Evolutionary conservation across 2,329 filamentous ascomycete genomes (phyloP), one percentile per base, ranked within the genome.

Genomic region (Sporothrix sp.): DNA sequence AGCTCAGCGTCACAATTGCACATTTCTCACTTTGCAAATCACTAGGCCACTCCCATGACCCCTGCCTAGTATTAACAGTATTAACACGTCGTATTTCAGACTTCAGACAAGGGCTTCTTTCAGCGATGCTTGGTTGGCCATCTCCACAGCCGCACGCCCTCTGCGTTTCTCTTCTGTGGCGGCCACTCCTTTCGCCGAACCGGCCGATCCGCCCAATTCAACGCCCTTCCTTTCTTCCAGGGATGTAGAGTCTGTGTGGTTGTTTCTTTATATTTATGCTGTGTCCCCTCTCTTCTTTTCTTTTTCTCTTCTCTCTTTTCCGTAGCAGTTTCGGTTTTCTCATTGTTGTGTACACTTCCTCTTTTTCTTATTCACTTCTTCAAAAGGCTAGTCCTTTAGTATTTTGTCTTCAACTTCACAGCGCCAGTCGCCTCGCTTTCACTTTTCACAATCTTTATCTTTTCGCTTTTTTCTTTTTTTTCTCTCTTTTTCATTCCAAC

Each of bases 381-480:
- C 60, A 50, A 56, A 49, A 71, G 72, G 72, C 72, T 71, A 73
- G 72, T 68, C 72, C 72, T 75, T 57, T 53, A 32, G 37, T 37
- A 44, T 61, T 59, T 61, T 50, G 60, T 51, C 58, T 23, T 25
- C 47, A 51, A 51, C 35, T 37, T 33, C 7, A 51, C 46, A 71
- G 71, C 71, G 71, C 71, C 28, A 73, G 71, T 66, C 71, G 72
- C 72, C n/a, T n/a, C n/a, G n/a, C n/a, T n/a, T n/a, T n/a, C n/a
- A n/a, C 51, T 53, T 53, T 59, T 64, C 60, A 59, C 59, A 66
- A 2, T 56, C 51, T 59, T 60, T 52, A 40, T 55, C 56, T 49
- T 42, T 56, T 54, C 47, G 52, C 62, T 58, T 52, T 58, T 57
- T 60, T 56, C 54, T 37, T n/a, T 35, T 40, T 10, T 21, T 14